phyloP scores from a whole-genome alignment of 202 grass and related monocot genomes.

The Musa balbisiana region DNA sequence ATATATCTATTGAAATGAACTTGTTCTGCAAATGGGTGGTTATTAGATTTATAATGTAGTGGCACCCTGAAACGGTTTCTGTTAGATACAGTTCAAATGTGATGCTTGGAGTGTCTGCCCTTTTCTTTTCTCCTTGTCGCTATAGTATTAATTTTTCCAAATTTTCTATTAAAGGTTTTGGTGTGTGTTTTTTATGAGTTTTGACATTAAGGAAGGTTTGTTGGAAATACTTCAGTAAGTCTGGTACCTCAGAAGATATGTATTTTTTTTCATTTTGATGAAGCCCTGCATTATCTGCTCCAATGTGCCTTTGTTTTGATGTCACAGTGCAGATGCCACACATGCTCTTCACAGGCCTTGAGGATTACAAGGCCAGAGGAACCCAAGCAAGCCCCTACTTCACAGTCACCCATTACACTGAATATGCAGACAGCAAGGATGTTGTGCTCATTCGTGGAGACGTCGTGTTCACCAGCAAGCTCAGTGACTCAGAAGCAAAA shows the following conservation, averaged over 20 bases:
- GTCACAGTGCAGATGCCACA: slow-evolving; percentile 67
- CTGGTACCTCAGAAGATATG: no score
- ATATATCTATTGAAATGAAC: no score
- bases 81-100: no score
- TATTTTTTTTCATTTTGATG: background rate
- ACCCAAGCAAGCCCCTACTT: slow-evolving; percentile 92
- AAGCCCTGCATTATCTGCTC: background rate
- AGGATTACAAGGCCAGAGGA: slow-evolving; percentile 97
- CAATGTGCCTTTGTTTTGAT: slow-evolving; percentile 13
- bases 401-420: slow-evolving; percentile 66
- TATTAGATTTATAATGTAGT: no score
- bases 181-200: background rate
- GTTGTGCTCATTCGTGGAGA: slow-evolving; percentile 74
- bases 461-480: slow-evolving; percentile 86
- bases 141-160: no score
- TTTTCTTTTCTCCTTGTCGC: background rate
- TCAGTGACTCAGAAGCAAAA: slow-evolving; percentile 66
- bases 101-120: background rate
- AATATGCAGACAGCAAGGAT: slow-evolving; percentile 74
- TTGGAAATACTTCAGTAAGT: no score
- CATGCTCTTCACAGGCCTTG: slow-evolving; percentile 88
- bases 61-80: no score
- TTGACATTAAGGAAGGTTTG: no score
- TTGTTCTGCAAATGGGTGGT: no score
- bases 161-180: no score